These are phyloP conservation scores for Uronychia binucleata DNA, from an alignment of 73 alveolate species.

Conservation along the genomic window DNA sequence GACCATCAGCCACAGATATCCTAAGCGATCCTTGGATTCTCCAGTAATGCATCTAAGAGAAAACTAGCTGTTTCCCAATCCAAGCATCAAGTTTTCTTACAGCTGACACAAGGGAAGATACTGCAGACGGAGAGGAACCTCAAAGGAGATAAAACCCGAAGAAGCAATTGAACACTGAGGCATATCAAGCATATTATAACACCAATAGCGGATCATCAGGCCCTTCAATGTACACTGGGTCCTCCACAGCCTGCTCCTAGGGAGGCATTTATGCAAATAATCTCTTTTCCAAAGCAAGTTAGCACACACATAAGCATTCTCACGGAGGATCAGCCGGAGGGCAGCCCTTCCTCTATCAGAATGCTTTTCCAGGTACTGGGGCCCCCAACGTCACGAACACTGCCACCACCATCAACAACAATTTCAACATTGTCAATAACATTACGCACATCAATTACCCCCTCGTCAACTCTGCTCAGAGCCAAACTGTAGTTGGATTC, in stretches of 20 bases:
- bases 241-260: neutral
- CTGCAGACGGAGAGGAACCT: neutral
- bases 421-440: neutral
- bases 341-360: neutral
- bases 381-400: neutral
- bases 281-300: neutral
- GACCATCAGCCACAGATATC: constrained; percentile 63
- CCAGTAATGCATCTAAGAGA: neutral
- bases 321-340: neutral
- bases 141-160: neutral
- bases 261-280: neutral
- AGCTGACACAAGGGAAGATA: neutral
- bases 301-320: no score
- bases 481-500: neutral
- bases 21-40: constrained; percentile 57
- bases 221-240: neutral
- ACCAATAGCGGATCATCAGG: neutral
- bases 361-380: neutral
- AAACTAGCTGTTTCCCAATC: neutral
- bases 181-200: neutral
- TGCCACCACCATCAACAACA: neutral
- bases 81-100: neutral
- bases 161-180: neutral
- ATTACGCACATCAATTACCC: neutral
- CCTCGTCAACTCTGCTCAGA: neutral